Base-by-base conservation (phyloP, 1,139 yeast genomes). In the Meyerozyma carpophila region DNA sequence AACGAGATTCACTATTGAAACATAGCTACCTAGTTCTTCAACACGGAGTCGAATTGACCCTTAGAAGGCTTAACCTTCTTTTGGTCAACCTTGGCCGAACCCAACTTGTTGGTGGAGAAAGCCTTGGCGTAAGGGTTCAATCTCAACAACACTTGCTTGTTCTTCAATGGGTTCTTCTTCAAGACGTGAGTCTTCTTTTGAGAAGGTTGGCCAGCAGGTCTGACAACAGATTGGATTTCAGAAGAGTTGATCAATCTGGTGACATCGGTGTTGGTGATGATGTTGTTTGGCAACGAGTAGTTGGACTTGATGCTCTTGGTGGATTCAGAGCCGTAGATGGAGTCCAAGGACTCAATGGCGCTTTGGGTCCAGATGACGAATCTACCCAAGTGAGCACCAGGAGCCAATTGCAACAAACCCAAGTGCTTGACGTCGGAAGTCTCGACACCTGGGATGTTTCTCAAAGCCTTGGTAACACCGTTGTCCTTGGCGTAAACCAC, bases 311-410 rank as follows among this genome's bases (percentile, higher is more conserved):
- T 68, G 48, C 94, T 83, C 64, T 85, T 80, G 69, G 85, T 82
- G 63, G 91, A 72, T 69, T 85, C 95, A 58, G 96, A 82, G 72
- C 96, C 96, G 94, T 94, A 93, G 80, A 94, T 87, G 59, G 93
- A 79, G 81, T 93, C 99, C 70, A 93, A 84, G 66, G 93, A 84
- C 71, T 91, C 87, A 75, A 93, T 89, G 69, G 99, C 99, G 72
- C 90, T 79, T 81, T 90, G 96, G 68, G 98, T 91, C 98, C 98
- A 93, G 89, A 93, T 88, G 70, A 94, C 86, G 70, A 93, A 93
- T 84, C 98, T 91, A 80, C 98, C 98, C 68, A 93, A 82, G 84
- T 93, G 98, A 70, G 98, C 95, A 86, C 99, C 99, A 75, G 99
- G 99, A 63, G 99, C 99, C 70, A 93, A 87, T 82, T 93, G 98